These are phyloP conservation scores for Stenocarpella maydis DNA, from an alignment of 2,329 filamentous ascomycete species.

Conservation along the genomic window DNA sequence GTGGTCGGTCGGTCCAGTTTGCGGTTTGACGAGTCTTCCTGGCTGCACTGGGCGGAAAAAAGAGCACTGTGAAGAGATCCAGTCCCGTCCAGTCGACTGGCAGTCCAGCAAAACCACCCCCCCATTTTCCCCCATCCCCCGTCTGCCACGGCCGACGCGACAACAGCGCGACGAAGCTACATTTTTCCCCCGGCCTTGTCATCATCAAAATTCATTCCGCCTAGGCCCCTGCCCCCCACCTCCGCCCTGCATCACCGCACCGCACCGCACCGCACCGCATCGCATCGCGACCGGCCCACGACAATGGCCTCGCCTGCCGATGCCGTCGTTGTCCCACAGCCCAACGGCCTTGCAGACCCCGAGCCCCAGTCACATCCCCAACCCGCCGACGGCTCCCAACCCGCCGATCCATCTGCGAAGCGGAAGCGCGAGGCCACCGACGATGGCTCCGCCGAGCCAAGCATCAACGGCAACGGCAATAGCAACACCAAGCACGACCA, in stretches of 20 bases:
- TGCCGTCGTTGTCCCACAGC: slow-evolving; percentile 42
- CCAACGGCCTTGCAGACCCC: slow-evolving; percentile 43
- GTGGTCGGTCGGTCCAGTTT: slow-evolving; percentile 1
- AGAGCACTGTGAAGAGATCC: slow-evolving; percentile 9
- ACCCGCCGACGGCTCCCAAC: slow-evolving; percentile 42
- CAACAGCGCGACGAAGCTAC: slow-evolving; percentile 33
- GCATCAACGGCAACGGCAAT: slow-evolving; percentile 31
- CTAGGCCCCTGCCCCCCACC: slow-evolving; percentile 28
- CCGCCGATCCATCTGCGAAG: slow-evolving; percentile 52
- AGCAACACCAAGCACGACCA: not conserved
- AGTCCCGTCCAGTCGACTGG: slow-evolving; percentile 6
- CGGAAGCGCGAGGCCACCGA: slow-evolving; percentile 65
- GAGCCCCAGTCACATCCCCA: slow-evolving; percentile 37
- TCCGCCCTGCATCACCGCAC: slow-evolving; percentile 20
- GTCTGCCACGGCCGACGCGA: slow-evolving; percentile 33
- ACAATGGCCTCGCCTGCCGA: slow-evolving; percentile 45
- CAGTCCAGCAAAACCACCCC: not conserved
- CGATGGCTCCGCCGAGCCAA: slow-evolving; percentile 42
- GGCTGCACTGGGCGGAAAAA: slow-evolving; percentile 24
- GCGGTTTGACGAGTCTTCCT: slow-evolving; percentile 3
- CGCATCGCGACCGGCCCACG: slow-evolving; percentile 28
- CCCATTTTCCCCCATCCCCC: slow-evolving; percentile 22
- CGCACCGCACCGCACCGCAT: slow-evolving; percentile 22
- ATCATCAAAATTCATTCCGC: slow-evolving; percentile 30
- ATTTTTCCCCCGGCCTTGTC: slow-evolving; percentile 31